These are phyloP conservation scores for Phytomonas sp. DNA, from an alignment of 208 protist genomes.

Conservation along the genomic window DNA sequence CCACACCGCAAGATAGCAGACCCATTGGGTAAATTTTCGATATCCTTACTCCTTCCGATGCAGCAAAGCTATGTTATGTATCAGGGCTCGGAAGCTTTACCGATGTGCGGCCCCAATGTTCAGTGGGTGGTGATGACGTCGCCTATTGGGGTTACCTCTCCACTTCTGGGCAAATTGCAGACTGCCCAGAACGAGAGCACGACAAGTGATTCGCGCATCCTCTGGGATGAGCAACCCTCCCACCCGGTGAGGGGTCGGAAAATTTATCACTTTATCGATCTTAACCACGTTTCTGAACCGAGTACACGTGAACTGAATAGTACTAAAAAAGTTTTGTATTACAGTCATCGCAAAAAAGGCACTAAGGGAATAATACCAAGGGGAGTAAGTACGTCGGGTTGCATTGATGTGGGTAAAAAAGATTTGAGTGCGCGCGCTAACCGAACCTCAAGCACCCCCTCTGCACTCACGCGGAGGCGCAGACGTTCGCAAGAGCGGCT, in stretches of 20 bases:
- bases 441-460: not conserved
- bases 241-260: conserved; percentile 53
- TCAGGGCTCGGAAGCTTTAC: conserved; percentile 65
- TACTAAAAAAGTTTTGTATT: not conserved
- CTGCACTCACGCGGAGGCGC: not conserved
- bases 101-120: conserved; percentile 68
- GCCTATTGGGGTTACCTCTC: conserved; percentile 45
- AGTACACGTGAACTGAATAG: not conserved
- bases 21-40: conserved; percentile 40
- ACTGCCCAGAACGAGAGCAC: conserved; percentile 31
- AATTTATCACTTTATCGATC: conserved; percentile 62
- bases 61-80: conserved; percentile 65
- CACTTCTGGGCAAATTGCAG: conserved; percentile 37
- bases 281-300: not conserved
- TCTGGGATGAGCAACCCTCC: conserved; percentile 46
- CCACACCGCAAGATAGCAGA: conserved; percentile 52
- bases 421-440: not conserved
- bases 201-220: conserved; percentile 39
- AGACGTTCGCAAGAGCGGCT: not conserved
- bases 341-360: not conserved
- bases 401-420: not conserved
- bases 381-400: not conserved
- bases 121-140: conserved; percentile 75
- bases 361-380: not conserved
- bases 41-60: conserved; percentile 35